Conservation (phyloP, 2,329 filamentous ascomycete species). For the Aspergillus nomiae region DNA sequence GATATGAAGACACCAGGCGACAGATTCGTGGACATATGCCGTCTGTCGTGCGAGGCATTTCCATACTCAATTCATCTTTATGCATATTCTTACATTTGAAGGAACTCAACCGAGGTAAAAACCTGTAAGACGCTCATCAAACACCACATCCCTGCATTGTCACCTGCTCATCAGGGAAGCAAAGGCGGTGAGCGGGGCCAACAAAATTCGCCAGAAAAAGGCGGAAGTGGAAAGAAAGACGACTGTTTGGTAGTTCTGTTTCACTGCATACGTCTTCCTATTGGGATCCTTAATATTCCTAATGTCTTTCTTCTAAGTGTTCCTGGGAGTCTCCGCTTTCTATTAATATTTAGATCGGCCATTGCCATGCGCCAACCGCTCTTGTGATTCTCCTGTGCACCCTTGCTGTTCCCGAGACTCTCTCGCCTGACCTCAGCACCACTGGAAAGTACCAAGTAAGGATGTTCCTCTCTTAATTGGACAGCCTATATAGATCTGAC, state of each 20-base stretch:
- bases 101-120: neutral
- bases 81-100: slow-evolving; percentile 15
- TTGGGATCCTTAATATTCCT: neutral
- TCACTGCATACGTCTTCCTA: neutral
- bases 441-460: slow-evolving; percentile 5
- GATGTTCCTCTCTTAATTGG: neutral
- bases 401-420: slow-evolving; percentile 6
- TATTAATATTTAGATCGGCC: neutral
- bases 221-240: slow-evolving; percentile 9
- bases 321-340: neutral
- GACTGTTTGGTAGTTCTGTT: neutral
- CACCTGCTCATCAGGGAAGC: neutral
- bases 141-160: neutral
- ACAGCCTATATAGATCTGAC: neutral
- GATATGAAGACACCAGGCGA: slow-evolving; percentile 20
- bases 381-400: slow-evolving; percentile 9
- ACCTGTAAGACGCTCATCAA: neutral
- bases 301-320: neutral
- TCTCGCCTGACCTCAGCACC: slow-evolving; percentile 21
- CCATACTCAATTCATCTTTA: slow-evolving; percentile 24
- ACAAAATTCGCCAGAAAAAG: slow-evolving; percentile 7
- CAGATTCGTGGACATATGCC: slow-evolving; percentile 26
- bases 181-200: slow-evolving; percentile 13
- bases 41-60: slow-evolving; percentile 17
- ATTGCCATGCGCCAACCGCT: slow-evolving; percentile 18